Evolutionary conservation across 164 flowering plant genomes (phyloP).

Genomic region (Vitis rotundifolia): DNA sequence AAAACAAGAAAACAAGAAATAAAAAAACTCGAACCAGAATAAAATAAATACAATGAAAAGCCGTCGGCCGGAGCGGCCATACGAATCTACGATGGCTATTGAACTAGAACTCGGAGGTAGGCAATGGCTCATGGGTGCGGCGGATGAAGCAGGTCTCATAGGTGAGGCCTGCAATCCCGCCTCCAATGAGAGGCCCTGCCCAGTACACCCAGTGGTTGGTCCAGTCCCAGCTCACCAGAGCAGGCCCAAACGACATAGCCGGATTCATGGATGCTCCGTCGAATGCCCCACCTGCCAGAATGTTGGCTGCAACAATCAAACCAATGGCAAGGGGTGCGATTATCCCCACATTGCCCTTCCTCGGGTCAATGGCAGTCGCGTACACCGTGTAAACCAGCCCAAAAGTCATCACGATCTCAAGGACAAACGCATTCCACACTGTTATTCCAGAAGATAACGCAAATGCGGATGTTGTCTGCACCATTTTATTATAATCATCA

Average conservation of each 20-base stretch:
- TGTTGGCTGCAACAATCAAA: slow-evolving; percentile 56
- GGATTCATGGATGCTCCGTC: slow-evolving; percentile 66
- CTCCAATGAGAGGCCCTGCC: slow-evolving; percentile 58
- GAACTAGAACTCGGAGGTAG: slow-evolving; percentile 23
- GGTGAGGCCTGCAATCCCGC: slow-evolving; percentile 46
- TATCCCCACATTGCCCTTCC: slow-evolving; percentile 45
- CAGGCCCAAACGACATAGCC: slow-evolving; percentile 46
- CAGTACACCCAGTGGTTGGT: slow-evolving; percentile 61
- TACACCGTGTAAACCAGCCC: slow-evolving; percentile 42
- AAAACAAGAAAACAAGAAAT: no score
- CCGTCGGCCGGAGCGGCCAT: no score
- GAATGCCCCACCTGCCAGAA: slow-evolving; percentile 53
- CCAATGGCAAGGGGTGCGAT: slow-evolving; percentile 59
- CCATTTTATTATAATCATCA: neutral
- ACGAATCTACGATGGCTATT: no score
- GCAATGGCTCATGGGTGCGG: slow-evolving; percentile 39
- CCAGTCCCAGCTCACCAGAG: slow-evolving; percentile 54
- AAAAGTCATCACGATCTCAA: slow-evolving; percentile 49
- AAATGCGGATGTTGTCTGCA: slow-evolving; percentile 32
- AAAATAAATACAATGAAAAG: no score
- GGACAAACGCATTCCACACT: slow-evolving; percentile 37
- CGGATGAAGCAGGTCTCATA: slow-evolving; percentile 43
- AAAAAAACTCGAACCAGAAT: no score
- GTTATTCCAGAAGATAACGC: slow-evolving; percentile 30
- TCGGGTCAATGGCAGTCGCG: slow-evolving; percentile 43